Evolutionary conservation across 1,139 yeast genomes (phyloP), one percentile per base, ranked within the genome.

Genomic region (Yamadazyma mexicana): DNA sequence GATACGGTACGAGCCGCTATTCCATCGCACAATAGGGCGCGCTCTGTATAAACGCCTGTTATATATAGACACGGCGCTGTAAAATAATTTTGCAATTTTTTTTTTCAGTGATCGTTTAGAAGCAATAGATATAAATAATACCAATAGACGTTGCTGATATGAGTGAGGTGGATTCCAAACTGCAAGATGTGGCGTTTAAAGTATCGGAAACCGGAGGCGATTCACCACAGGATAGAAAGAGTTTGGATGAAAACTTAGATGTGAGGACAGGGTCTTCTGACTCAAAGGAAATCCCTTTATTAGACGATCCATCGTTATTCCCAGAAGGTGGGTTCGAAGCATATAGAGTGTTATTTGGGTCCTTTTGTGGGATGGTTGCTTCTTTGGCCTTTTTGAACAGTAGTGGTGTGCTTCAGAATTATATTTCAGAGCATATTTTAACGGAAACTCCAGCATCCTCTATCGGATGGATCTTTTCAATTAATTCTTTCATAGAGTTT

Each of bases 281-380:
- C 3, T 25, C 35, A 4, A 18, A 33, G 17, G 44, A 20, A 43
- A 57, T 42, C 50, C 62, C 34, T 41, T 46, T 37, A 53, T 56
- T 50, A 17, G 54, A 46, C 12, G 49, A 62, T 37, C 58, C 62
- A 2, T 49, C 50, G 28, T 56, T 46, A 18, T 76, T 75, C 49
- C 92, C 94, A 0, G 87, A 83, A 44, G 86, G 87, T 4, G 87
- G 86, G 0, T 31, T 52, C 27, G 48, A 59, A 35, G 85, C 86
- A 1, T 75, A 83, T 72, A 43, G 66, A 3, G 86, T 78, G 0
- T 78, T 83, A 1, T 57, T 81, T 7, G 88, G 88, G 2, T 73
- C 84, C 1, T 79, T 80, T 58, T 62, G 77, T 39, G 81, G 86
- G 1, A 64, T 78, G 42, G 61, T 77, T n/a, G 74, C 77, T 8